Evolutionary conservation across 306 rosid species (phyloP).

Genomic region (Castanopsis chinensis): DNA sequence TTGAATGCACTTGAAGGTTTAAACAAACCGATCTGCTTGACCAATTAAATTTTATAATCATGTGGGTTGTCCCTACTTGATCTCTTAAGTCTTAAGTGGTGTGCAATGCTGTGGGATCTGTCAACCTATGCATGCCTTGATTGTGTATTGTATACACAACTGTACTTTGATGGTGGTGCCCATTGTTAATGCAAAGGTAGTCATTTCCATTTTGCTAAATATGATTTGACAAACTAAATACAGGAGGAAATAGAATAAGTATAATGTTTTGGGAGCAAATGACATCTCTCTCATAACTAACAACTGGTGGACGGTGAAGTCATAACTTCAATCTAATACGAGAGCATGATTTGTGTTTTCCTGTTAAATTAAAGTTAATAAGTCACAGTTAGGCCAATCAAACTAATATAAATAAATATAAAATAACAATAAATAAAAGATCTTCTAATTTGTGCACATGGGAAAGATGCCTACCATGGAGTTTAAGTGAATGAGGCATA

Average conservation of each 20-base stretch:
- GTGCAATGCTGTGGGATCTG: neutral
- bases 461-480: slow-evolving; percentile 33
- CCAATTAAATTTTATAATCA: neutral
- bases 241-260: neutral
- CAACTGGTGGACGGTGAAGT: neutral
- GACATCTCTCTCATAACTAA: neutral
- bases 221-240: neutral
- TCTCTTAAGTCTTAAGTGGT: neutral
- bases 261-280: neutral
- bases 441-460: slow-evolving; percentile 7
- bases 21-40: neutral
- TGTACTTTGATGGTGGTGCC: neutral
- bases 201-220: neutral
- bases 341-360: neutral
- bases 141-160: neutral
- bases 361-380: neutral
- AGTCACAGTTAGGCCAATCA: slow-evolving; percentile 2
- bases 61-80: neutral
- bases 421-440: slow-evolving; percentile 1
- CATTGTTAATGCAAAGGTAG: neutral
- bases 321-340: neutral
- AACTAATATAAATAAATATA: neutral
- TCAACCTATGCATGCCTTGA: neutral
- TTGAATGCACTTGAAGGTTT: neutral
- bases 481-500: slow-evolving; percentile 28